Evolutionary conservation across 2,329 filamentous ascomycete species (phyloP).

Genomic region (Fusarium sp.): DNA sequence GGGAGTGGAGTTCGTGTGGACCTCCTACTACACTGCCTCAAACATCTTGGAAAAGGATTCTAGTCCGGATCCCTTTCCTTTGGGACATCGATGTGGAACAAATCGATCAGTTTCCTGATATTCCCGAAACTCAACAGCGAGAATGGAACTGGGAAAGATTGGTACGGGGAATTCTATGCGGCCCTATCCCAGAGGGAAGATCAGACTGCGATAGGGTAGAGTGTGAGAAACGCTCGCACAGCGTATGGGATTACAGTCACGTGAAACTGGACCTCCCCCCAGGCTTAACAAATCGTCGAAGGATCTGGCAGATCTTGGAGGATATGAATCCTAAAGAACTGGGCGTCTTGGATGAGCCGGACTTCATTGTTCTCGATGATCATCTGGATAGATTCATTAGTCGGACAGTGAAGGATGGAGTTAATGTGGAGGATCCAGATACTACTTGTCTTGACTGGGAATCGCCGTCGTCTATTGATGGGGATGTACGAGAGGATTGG

Average conservation of each 20-base stretch:
- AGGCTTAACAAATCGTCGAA: neutral
- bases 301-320: neutral
- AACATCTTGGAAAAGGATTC: neutral
- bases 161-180: neutral
- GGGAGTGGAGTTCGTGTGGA: rapidly evolving
- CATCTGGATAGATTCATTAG: neutral
- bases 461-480: neutral
- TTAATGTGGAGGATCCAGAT: neutral
- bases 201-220: neutral
- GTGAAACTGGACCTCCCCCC: neutral
- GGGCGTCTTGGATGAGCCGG: neutral
- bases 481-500: neutral
- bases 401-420: neutral
- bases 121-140: neutral
- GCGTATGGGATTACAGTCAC: neutral
- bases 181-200: neutral
- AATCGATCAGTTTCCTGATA: neutral
- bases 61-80: neutral
- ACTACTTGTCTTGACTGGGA: neutral
- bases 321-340: neutral
- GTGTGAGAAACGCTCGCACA: too few species aligned
- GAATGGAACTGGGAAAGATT: constrained; percentile 1
- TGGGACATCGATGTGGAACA: neutral
- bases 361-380: neutral
- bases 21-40: neutral